Evolutionary conservation across 139 green algal genomes (phyloP), one percentile per base, ranked within the genome.

Genomic region (Chlorella sp.): DNA sequence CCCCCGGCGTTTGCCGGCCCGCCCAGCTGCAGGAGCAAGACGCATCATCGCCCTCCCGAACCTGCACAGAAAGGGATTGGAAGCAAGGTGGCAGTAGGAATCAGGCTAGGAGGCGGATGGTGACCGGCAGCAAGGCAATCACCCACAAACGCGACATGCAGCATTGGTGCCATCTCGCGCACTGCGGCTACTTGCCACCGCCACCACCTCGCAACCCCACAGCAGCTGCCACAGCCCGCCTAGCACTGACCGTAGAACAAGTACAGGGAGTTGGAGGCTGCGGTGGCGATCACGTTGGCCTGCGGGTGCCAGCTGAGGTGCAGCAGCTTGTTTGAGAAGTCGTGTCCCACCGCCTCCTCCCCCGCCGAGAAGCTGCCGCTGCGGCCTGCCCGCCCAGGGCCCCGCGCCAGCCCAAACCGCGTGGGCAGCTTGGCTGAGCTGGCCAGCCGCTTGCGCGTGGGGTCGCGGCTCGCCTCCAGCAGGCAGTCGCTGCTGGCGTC

Each of bases 291-390:
- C 2, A 99, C 90, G 81, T 97, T 95, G 48, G 91, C 92, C 77
- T 95, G 87, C 43, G 97, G 97, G 86, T 99, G 97, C 96, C 96
- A 99, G 2, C 96, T 95, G 38, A 99, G 85, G 87, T 99, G 96
- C 81, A 98, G 92, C 85, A 99, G 92, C 91, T 99, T 99, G 38
- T 85, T 86, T 8, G 80, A 67, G 67, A 97, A 97, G 90, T 99
- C 96, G 19, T 34, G 81, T 9, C 51, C 54, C 51, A 93, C n/a
- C 76, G 73, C 77, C 43, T 88, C 65, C 41, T 81, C 80, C 58
- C 73, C 84, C 43, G 40, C 82, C 1, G 80, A 73, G 62, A 72
- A 67, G 34, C 81, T 86, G 80, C 77, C 65, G 20, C 80, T 80
- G 38, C 89, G 83, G 67, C 89, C 90, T 82, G 80, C 62, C 6